These are phyloP conservation scores for Nemania serpens DNA, from an alignment of 2,329 filamentous ascomycete genomes.

Conservation along the genomic window DNA sequence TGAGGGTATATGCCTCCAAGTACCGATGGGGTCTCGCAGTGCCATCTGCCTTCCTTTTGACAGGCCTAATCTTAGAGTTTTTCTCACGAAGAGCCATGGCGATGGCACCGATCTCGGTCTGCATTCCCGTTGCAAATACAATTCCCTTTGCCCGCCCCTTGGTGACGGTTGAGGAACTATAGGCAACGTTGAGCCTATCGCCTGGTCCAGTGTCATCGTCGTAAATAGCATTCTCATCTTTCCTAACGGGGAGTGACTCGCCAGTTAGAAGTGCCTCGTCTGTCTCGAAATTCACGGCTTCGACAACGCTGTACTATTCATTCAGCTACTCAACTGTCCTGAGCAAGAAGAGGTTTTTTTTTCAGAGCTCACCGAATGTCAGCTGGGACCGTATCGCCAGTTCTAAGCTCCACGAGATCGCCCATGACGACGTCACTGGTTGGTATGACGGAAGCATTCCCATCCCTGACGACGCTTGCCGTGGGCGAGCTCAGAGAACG, in stretches of 20 bases:
- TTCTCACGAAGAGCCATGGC: slow-evolving; percentile 63
- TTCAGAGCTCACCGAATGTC: slow-evolving; percentile 42
- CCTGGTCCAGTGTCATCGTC: slow-evolving; percentile 59
- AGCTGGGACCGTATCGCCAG: slow-evolving; percentile 50
- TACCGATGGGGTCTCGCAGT: slow-evolving; percentile 59
- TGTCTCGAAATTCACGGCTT: slow-evolving; percentile 61
- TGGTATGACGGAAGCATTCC: slow-evolving; percentile 55
- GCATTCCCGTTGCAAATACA: slow-evolving; percentile 63
- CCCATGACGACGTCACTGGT: slow-evolving; percentile 61
- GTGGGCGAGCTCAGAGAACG: slow-evolving; percentile 56
- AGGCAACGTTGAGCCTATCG: slow-evolving; percentile 67
- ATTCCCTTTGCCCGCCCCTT: slow-evolving; percentile 65
- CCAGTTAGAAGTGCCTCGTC: slow-evolving; percentile 68
- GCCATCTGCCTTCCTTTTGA: slow-evolving; percentile 58
- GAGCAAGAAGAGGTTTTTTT: background rate
- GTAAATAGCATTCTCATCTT: slow-evolving; percentile 56
- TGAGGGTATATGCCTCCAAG: slow-evolving; percentile 52
- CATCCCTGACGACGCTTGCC: slow-evolving; percentile 55
- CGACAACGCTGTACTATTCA: slow-evolving; percentile 44
- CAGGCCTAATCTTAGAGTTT: slow-evolving; percentile 55
- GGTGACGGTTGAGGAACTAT: slow-evolving; percentile 65
- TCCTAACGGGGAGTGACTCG: slow-evolving; percentile 63
- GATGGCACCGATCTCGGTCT: slow-evolving; percentile 68
- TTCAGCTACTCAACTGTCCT: background rate
- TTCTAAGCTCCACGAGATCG: slow-evolving; percentile 62